phyloP scores from a whole-genome alignment of 2,329 filamentous ascomycete genomes.

The Alternaria metachromatica region DNA sequence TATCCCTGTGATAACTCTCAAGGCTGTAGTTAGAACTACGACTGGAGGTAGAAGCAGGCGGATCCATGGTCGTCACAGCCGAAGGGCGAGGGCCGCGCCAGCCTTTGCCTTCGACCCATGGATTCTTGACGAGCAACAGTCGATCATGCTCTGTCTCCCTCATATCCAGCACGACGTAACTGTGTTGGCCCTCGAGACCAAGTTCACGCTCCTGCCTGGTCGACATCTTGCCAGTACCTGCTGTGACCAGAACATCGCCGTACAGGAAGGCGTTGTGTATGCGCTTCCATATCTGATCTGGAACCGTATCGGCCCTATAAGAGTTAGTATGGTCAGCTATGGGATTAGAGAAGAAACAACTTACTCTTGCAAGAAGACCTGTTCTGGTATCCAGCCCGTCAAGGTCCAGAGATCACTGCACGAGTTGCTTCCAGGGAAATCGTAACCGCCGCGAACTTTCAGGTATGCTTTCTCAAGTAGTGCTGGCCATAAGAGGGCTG shows the following conservation, averaged over 20 bases:
- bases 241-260: constrained; percentile 84
- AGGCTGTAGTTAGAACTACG: constrained; percentile 20
- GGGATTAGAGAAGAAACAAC: constrained; percentile 5
- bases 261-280: constrained; percentile 76
- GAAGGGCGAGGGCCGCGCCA: constrained; percentile 65
- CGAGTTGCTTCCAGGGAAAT: constrained; percentile 97
- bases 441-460: constrained; percentile 93
- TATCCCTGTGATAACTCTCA: constrained; percentile 33
- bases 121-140: constrained; percentile 88
- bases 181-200: constrained; percentile 87
- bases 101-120: constrained; percentile 83
- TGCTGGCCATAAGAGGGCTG: constrained; percentile 86
- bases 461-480: constrained; percentile 95
- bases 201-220: constrained; percentile 77
- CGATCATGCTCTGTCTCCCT: constrained; percentile 68
- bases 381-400: constrained; percentile 96
- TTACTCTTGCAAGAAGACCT: constrained; percentile 83
- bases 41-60: constrained; percentile 26
- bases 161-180: constrained; percentile 89
- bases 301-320: constrained; percentile 75
- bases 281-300: constrained; percentile 77
- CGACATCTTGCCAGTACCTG: constrained; percentile 86
- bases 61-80: constrained; percentile 21
- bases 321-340: constrained; percentile 11
- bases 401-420: constrained; percentile 92